Percentiles rank a stretch among this genome's conserved stretches.
phyloP scores from a whole-genome alignment of 2,329 filamentous ascomycete genomes.

The Cercospora janseana region DNA sequence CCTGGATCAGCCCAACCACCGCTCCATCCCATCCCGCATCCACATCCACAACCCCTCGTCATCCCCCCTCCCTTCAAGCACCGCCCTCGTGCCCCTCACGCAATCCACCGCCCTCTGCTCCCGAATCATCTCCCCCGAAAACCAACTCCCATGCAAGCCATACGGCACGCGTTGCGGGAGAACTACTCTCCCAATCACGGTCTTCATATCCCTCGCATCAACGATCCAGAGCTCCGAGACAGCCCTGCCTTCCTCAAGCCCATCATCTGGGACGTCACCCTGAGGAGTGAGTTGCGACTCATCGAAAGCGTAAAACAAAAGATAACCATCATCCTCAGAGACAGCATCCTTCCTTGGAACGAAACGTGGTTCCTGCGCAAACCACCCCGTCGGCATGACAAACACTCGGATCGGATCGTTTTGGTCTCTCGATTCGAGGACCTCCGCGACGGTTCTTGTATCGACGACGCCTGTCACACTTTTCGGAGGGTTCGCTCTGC shows the following conservation, averaged over 20 bases:
- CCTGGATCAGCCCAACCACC: conserved; percentile 28
- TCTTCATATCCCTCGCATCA: conserved; percentile 61
- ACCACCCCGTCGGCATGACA: conserved; percentile 59
- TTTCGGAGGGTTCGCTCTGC: conserved; percentile 38
- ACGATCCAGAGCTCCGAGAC: conserved; percentile 67
- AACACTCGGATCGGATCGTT: conserved; percentile 58
- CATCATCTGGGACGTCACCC: conserved; percentile 31
- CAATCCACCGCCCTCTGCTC: conserved; percentile 47
- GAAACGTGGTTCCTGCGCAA: conserved; percentile 66
- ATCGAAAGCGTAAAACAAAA: conserved; percentile 69
- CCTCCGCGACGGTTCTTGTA: conserved; percentile 52
- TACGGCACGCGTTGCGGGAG: conserved; percentile 69
- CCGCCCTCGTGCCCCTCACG: conserved; percentile 32
- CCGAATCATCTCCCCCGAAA: conserved; percentile 53
- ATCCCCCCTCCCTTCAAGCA: conserved; percentile 26
- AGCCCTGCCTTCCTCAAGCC: conserved; percentile 38
- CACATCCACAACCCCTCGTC: conserved; percentile 34
- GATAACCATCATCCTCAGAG: conserved; percentile 65
- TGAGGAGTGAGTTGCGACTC: conserved; percentile 56
- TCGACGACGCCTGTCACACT: conserved; percentile 63
- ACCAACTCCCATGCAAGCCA: conserved; percentile 65
- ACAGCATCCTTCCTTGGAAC: conserved; percentile 61
- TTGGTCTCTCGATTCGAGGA: conserved; percentile 48
- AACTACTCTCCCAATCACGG: conserved; percentile 57
- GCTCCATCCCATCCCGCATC: conserved; percentile 33